These are phyloP conservation scores for Mycena vulgaris DNA, from an alignment of 768 basidiomycete species.

Conservation along the genomic window DNA sequence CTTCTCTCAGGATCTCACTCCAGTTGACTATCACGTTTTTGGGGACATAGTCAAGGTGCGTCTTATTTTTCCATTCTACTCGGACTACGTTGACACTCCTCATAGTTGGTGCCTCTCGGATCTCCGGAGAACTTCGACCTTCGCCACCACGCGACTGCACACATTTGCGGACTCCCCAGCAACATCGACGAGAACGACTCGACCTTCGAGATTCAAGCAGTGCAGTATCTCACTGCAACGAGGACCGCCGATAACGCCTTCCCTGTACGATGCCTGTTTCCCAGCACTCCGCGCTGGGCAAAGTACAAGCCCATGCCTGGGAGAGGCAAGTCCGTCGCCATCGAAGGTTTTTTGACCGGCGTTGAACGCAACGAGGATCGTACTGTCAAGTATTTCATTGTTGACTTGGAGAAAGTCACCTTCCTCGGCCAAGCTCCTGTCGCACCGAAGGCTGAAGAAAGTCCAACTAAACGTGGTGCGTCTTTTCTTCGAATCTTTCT, in stretches of 20 bases:
- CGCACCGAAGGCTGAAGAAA: slow-evolving; percentile 14
- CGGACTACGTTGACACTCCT: no score
- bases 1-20: no score
- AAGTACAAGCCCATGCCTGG: slow-evolving; percentile 6
- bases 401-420: slow-evolving; percentile 19
- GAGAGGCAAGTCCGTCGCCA: slow-evolving; percentile 10
- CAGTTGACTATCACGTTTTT: no score
- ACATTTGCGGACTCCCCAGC: no score
- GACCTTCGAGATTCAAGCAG: no score
- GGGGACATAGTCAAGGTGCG: no score
- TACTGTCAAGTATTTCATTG: slow-evolving; percentile 15
- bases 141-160: no score
- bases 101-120: background rate
- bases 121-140: no score
- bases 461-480: slow-evolving; percentile 6
- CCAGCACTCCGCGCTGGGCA: background rate
- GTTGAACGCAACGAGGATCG: slow-evolving; percentile 22
- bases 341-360: slow-evolving; percentile 12
- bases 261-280: slow-evolving; percentile 2
- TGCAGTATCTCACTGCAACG: no score
- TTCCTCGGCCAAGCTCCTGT: slow-evolving; percentile 8
- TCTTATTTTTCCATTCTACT: no score
- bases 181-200: no score
- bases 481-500: background rate
- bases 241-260: background rate